These are phyloP conservation scores for Cantharellus cinnabarinus DNA, from an alignment of 768 basidiomycete species.

Conservation along the genomic window DNA sequence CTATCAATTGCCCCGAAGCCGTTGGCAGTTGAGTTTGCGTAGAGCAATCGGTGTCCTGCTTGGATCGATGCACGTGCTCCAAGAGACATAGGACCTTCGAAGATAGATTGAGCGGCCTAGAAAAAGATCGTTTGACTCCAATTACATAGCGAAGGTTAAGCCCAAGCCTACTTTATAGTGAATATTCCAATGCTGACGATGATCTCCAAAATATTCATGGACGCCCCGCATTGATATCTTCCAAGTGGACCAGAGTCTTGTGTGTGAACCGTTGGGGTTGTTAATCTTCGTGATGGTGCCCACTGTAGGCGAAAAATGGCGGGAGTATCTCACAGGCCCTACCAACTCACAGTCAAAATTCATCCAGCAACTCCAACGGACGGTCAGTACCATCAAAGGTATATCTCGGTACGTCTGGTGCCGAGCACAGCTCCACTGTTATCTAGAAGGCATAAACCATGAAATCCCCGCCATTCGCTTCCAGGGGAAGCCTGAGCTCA, in stretches of 20 bases:
- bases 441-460: too few species aligned
- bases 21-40: slow-evolving; percentile 44
- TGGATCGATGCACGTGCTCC: slow-evolving; percentile 51
- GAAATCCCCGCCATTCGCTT: too few species aligned
- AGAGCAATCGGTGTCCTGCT: slow-evolving; percentile 52
- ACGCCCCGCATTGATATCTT: slow-evolving; percentile 42
- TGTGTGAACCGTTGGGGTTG: slow-evolving; percentile 12
- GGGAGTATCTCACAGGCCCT: slow-evolving; percentile 51
- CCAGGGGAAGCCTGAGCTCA: slow-evolving; percentile 12
- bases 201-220: slow-evolving; percentile 36
- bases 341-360: slow-evolving; percentile 42
- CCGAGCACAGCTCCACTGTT: too few species aligned
- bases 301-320: slow-evolving; percentile 50
- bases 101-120: slow-evolving; percentile 46
- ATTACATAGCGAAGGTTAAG: not conserved
- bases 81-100: slow-evolving; percentile 35
- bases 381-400: slow-evolving; percentile 1
- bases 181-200: slow-evolving; percentile 43
- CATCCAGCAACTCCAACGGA: slow-evolving; percentile 4
- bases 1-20: slow-evolving; percentile 37
- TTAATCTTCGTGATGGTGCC: slow-evolving; percentile 37
- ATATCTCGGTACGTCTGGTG: too few species aligned
- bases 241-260: slow-evolving; percentile 50
- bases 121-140: not conserved
- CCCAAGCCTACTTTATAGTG: slow-evolving; percentile 23